Conservation (phyloP, 2,329 filamentous ascomycete species). For the Rhinocladiella mackenziei region DNA sequence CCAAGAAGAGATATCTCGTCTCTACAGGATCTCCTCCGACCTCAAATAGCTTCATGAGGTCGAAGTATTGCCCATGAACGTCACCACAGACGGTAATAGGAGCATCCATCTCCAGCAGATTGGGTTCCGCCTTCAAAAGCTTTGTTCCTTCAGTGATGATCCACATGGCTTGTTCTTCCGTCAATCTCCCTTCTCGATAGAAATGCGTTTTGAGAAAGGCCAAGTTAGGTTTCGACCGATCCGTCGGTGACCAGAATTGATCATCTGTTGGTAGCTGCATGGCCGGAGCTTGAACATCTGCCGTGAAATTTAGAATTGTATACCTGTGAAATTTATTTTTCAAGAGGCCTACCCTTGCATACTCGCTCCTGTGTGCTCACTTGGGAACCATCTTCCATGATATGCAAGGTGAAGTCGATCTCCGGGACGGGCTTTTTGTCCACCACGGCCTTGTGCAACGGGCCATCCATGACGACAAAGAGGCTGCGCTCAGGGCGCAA, state of each 20-base stretch:
- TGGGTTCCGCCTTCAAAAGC: conserved; percentile 83
- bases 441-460: conserved; percentile 79
- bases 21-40: conserved; percentile 95
- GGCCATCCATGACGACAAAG: conserved; percentile 39
- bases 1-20: conserved; percentile 93
- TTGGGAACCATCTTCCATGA: conserved; percentile 94
- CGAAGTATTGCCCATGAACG: conserved; percentile 98
- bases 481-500: conserved; percentile 25
- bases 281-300: conserved; percentile 96
- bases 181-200: conserved; percentile 93
- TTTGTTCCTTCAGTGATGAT: conserved; percentile 87
- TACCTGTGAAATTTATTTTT: neutral
- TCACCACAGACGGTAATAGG: conserved; percentile 98
- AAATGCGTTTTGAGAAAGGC: conserved; percentile 97
- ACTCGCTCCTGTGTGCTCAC: conserved; percentile 95
- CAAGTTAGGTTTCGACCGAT: conserved; percentile 84
- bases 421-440: conserved; percentile 94
- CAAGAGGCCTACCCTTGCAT: conserved; percentile 77
- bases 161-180: conserved; percentile 94
- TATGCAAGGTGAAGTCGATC: conserved; percentile 97
- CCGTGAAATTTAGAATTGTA: conserved; percentile 7
- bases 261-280: conserved; percentile 89
- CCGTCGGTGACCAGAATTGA: conserved; percentile 85
- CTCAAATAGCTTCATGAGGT: conserved; percentile 99
- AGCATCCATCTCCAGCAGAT: conserved; percentile 97